Evolutionary conservation across 2,329 filamentous ascomycete species (phyloP), one percentile per base, ranked within the genome.

Genomic region (Ascochyta viciae-villosae): DNA sequence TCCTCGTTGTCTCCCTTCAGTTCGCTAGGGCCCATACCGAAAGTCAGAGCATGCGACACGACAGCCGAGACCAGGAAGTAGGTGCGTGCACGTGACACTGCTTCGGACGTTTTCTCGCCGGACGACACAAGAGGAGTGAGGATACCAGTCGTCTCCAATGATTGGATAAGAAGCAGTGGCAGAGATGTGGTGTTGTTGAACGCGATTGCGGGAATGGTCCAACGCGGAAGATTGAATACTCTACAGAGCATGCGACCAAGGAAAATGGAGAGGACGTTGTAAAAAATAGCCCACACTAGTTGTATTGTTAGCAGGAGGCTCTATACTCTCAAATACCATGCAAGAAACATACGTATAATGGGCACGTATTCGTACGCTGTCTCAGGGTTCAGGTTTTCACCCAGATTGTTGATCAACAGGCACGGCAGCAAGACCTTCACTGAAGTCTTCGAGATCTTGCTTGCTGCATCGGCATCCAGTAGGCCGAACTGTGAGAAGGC

Each of bases 11-110:
- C 79, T 10, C 54, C 74, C 72, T 84, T 82, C 42, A 89, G 79
- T 35, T 89, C 75, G 12, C 81, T 76, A 0, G 87, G 86, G 0
- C 86, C 87, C 3, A 89, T 75, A 0, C 84, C 84, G 68, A 89
- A 89, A 0, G 86, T 89, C 55, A 89, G 73, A 48, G 82, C 85
- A 64, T 86, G 88, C 38, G 81, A 82, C 9, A 89, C 78, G 50
- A 87, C 88, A 3, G 86, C 82, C 60, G 86, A 88, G 55, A 89
- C 82, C 3, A 89, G 74, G 65, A 89, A 88, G 70, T 88, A 89
- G 13, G 83, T 84, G 66, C 88, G 85, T 6, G 86, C 86, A 9
- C 87, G 78, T 49, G 83, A 80, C 12, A 89, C 76, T 0, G 84
- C 84, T 3, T 76, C 75, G 2, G 73, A 63, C 2, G 75, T 71